Evolutionary conservation across 2,329 filamentous ascomycete genomes (phyloP).

Genomic region (Hymenoscyphus fraxineus): DNA sequence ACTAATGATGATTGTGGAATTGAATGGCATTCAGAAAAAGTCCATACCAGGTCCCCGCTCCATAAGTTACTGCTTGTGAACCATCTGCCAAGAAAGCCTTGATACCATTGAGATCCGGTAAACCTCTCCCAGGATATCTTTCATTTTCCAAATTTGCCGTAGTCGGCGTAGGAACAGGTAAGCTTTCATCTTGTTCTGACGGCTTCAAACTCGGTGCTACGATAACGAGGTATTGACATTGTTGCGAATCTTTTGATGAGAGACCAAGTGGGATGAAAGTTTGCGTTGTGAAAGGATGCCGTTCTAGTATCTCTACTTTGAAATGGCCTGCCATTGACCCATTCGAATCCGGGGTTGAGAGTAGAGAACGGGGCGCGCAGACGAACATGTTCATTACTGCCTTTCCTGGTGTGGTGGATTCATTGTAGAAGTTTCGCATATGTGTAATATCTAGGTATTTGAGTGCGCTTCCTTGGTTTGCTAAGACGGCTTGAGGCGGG

Average conservation of each 20-base stretch:
- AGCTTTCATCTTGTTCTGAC: slow-evolving; percentile 32
- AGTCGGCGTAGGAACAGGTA: slow-evolving; percentile 38
- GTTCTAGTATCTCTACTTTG: slow-evolving; percentile 71
- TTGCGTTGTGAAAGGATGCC: slow-evolving; percentile 92
- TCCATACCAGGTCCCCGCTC: slow-evolving; percentile 70
- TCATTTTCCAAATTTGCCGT: slow-evolving; percentile 8
- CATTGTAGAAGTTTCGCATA: slow-evolving; percentile 66
- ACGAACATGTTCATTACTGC: slow-evolving; percentile 86
- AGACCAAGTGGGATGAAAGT: slow-evolving; percentile 79
- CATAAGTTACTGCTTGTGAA: slow-evolving; percentile 86
- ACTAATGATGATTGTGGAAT: neutral
- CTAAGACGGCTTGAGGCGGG: slow-evolving; percentile 49
- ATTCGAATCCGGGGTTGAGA: slow-evolving; percentile 29
- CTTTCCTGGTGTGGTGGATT: slow-evolving; percentile 45
- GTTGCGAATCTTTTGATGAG: slow-evolving; percentile 39
- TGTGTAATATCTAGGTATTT: slow-evolving; percentile 81
- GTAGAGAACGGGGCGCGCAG: slow-evolving; percentile 64
- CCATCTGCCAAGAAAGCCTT: slow-evolving; percentile 75
- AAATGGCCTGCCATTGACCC: slow-evolving; percentile 44
- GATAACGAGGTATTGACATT: slow-evolving; percentile 71
- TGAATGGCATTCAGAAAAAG: neutral
- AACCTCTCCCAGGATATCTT: slow-evolving; percentile 28
- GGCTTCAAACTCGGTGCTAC: slow-evolving; percentile 74
- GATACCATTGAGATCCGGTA: slow-evolving; percentile 69
- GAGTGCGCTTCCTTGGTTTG: slow-evolving; percentile 84